These are phyloP conservation scores for Pythium plurisporium DNA, from an alignment of 352 stramenopile genomes.

Conservation along the genomic window DNA sequence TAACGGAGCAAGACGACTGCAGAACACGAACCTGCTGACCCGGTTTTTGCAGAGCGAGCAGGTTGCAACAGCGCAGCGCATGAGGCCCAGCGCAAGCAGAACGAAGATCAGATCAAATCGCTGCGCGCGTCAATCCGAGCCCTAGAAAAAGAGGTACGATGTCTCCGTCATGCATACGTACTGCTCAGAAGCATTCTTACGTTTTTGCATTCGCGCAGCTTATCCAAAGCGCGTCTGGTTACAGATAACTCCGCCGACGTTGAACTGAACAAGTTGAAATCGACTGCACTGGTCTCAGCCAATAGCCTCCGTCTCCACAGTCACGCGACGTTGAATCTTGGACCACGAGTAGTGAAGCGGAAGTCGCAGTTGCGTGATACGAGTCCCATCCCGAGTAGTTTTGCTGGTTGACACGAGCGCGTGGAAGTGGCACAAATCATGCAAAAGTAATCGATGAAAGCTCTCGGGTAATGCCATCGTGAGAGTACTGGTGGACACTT, in stretches of 20 bases:
- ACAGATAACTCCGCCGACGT: neutral
- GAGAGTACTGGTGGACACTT: constrained; percentile 58
- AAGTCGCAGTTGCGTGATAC: constrained; percentile 61
- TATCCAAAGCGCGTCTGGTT: constrained; percentile 11
- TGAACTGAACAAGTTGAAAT: neutral
- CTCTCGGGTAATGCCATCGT: constrained; percentile 70
- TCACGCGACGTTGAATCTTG: constrained; percentile 33
- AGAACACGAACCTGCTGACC: too few species aligned
- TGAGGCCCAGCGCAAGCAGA: constrained; percentile 3
- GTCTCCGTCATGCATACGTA: neutral
- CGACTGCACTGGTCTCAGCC: too few species aligned
- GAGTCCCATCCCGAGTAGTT: constrained; percentile 58
- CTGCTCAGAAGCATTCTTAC: neutral
- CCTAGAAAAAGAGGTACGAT: constrained; percentile 23
- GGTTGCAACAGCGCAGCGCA: neutral
- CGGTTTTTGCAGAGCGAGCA: too few species aligned
- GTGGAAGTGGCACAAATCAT: constrained; percentile 75
- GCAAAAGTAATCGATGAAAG: constrained; percentile 64
- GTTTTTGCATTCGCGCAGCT: neutral
- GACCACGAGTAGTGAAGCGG: constrained; percentile 65
- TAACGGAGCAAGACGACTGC: too few species aligned
- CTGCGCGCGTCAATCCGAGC: constrained; percentile 23
- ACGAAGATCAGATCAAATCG: constrained; percentile 28
- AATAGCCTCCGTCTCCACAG: constrained; percentile 28
- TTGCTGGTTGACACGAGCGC: constrained; percentile 59